These are phyloP conservation scores for Toxoplasma gondii DNA, from an alignment of 169 alveolate genomes.

Conservation along the genomic window DNA sequence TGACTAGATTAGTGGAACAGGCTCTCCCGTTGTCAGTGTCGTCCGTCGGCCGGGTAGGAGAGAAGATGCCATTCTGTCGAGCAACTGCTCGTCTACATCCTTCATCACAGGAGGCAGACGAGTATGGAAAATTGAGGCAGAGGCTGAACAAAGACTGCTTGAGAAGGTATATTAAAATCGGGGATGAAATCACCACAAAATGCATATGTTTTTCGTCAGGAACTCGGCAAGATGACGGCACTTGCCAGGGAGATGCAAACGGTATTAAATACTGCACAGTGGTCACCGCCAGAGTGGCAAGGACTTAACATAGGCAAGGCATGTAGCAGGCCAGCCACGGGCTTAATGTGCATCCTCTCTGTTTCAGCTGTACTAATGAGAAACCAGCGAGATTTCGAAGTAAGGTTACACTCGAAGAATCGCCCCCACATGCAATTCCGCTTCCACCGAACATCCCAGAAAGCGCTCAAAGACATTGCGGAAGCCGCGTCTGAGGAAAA, in stretches of 20 bases:
- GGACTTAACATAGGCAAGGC: background rate
- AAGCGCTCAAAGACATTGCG: background rate
- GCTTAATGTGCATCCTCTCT: background rate
- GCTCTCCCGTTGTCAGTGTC: background rate
- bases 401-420: background rate
- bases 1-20: background rate
- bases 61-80: background rate
- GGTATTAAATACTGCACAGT: background rate
- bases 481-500: background rate
- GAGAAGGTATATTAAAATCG: background rate
- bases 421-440: background rate
- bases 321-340: background rate
- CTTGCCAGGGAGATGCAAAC: conserved; percentile 17
- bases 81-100: background rate
- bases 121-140: background rate
- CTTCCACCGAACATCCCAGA: background rate
- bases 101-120: background rate
- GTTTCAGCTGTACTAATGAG: background rate
- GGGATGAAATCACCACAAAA: too few species aligned
- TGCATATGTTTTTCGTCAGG: background rate
- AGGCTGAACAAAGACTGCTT: background rate
- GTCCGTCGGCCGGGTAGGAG: conserved; percentile 11
- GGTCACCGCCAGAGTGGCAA: background rate
- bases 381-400: background rate
- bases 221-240: background rate